Base-by-base conservation (phyloP, 2,329 filamentous ascomycete species). In the Orbilia ellipsospora region DNA sequence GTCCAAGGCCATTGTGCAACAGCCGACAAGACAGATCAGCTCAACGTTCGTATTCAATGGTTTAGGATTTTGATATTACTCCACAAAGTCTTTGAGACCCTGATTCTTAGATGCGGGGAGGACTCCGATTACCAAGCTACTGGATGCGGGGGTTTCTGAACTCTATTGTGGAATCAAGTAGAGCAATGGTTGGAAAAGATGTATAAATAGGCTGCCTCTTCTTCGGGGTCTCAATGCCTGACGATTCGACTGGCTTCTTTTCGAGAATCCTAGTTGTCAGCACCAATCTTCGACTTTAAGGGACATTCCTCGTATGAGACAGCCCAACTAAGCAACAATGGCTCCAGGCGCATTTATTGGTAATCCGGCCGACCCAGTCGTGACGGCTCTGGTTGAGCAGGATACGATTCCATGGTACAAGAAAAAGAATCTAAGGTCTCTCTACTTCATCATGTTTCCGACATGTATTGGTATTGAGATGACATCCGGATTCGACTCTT, bases 401-500 rank as follows among this genome's bases (percentile, higher is more conserved):
- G 83, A 84, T 77, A 81, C 77, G 42, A 79, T 82, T 8, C 78
- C 80, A 61, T 84, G 83, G 83, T 84, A 82, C 67, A 84, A 83
- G 79, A 90, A 90, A 80, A 86, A 85, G 0, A 89, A 89, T 77
- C 82, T 89, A 45, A 83, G 87, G 63, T 80, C 79, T 16, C 82
- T 89, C 44, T 89, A 90, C 78, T 80, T 89, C 5, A 81, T 87
- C 73, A 84, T 90, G 59, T 86, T 89, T 70, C 86, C 87, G 20
- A 87, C 86, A 51, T 88, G 86, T 80, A 87, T 89, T 82, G 88
- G 88, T 55, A 87, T 89, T 69, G 88, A 89, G 81, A 87, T 87
- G 79, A 88, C 87, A 0, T 87, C 86, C 2, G 87, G 87, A 0
- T 89, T 88, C 78, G 87, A 88, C 78, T 85, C 84, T 2, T 85